Percentiles rank a stretch among this genome's conserved stretches.
phyloP scores from a whole-genome alignment of 129 eudicot species.

The Ambrosia trifida region DNA sequence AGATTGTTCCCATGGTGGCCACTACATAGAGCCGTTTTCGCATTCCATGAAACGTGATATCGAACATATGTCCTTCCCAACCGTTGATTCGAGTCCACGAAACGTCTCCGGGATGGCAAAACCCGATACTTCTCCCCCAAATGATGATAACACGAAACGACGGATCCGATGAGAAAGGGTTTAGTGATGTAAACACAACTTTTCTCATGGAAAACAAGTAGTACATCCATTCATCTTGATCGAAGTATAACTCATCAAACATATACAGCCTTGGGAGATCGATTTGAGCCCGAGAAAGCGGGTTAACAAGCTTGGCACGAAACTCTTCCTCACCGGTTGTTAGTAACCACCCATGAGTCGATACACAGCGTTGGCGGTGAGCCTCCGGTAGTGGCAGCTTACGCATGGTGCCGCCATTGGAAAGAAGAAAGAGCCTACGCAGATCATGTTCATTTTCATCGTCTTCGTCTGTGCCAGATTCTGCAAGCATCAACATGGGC shows the following conservation, averaged over 20 bases:
- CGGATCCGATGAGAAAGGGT: conserved; percentile 14
- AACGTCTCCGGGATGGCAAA: conserved; percentile 21
- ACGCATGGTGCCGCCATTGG: conserved; percentile 20
- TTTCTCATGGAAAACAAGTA: conserved; percentile 21
- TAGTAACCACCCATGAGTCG: conserved; percentile 28
- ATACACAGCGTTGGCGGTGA: conserved; percentile 25
- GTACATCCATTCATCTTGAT: conserved; percentile 27
- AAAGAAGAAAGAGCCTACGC: conserved; percentile 23
- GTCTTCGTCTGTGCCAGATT: conserved; percentile 7
- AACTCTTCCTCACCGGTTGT: conserved; percentile 30
- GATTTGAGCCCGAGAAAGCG: conserved; percentile 21
- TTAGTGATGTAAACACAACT: conserved; percentile 16
- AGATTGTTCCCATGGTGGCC: conserved; percentile 22
- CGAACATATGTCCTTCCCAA: conserved; percentile 24
- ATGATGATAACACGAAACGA: conserved; percentile 30
- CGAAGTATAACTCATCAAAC: conserved; percentile 13
- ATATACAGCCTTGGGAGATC: conserved; percentile 27
- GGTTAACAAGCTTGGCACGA: conserved; percentile 18
- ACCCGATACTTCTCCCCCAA: conserved; percentile 28
- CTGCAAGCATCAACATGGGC: conserved; percentile 31
- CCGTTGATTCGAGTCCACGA: conserved; percentile 17
- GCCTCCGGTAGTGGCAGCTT: conserved; percentile 21
- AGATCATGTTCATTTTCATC: background rate
- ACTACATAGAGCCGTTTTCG: conserved; percentile 21
- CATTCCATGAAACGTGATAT: conserved; percentile 21